Conservation (phyloP, 345 rosid species). For the Eucalyptus leucophloia region DNA sequence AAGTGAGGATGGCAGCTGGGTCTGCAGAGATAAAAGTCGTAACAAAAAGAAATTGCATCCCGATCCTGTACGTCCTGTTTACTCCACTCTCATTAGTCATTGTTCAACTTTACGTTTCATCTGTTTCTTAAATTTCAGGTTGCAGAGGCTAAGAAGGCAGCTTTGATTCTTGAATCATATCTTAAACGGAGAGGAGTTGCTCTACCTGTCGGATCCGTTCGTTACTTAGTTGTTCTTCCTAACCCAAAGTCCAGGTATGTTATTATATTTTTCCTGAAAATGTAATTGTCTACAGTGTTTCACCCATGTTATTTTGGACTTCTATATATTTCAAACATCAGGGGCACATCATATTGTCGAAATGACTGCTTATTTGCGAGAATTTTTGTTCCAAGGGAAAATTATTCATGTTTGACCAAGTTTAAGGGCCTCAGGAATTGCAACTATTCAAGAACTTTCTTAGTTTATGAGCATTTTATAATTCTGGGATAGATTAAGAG, state of each 20-base stretch:
- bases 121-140: slow-evolving; percentile 27
- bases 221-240: slow-evolving; percentile 78
- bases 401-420: neutral
- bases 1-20: slow-evolving; percentile 65
- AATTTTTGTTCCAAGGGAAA: neutral
- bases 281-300: neutral
- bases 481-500: neutral
- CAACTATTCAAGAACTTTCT: neutral
- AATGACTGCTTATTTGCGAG: neutral
- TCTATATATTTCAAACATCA: neutral
- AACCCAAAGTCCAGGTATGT: slow-evolving; percentile 76
- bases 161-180: slow-evolving; percentile 70
- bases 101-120: neutral
- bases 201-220: slow-evolving; percentile 57
- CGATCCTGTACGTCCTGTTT: slow-evolving; percentile 51
- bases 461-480: neutral
- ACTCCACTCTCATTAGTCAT: neutral
- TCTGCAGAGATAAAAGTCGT: slow-evolving; percentile 35
- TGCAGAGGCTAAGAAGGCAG: slow-evolving; percentile 41
- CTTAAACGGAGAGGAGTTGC: slow-evolving; percentile 79
- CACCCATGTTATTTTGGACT: neutral
- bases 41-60: slow-evolving; percentile 28
- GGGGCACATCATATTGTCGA: neutral
- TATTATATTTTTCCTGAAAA: neutral
- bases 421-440: neutral